Conservation (phyloP, 2,329 filamentous ascomycete genomes). For the Fusarium transvaalense region DNA sequence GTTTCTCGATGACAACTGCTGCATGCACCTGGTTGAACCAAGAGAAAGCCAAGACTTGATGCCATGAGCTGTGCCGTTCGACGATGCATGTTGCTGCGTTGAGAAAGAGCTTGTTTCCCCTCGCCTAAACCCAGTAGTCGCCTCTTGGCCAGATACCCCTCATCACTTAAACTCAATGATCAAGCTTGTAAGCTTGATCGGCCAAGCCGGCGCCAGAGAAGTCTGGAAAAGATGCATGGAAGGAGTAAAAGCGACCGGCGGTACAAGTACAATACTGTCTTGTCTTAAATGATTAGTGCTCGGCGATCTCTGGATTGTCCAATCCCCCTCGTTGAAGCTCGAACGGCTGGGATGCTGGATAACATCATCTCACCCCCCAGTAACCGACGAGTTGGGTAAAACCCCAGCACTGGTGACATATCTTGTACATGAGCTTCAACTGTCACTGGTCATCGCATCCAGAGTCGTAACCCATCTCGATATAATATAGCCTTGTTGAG, state of each 20-base stretch:
- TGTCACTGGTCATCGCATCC: conserved; percentile 32
- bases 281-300: conserved; percentile 3
- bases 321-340: conserved; percentile 23
- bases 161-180: conserved; percentile 12
- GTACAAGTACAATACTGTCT: conserved; percentile 9
- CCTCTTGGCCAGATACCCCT: conserved; percentile 27
- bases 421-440: conserved; percentile 19
- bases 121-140: conserved; percentile 18
- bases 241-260: conserved; percentile 14
- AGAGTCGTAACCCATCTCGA: conserved; percentile 9
- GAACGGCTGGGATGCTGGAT: conserved; percentile 25
- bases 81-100: conserved; percentile 26
- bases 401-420: conserved; percentile 31
- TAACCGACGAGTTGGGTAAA: conserved; percentile 28
- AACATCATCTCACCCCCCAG: conserved; percentile 26
- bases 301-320: conserved; percentile 22
- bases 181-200: conserved; percentile 40
- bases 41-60: conserved; percentile 15
- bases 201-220: conserved; percentile 33
- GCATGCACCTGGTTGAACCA: background rate
- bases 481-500: conserved; percentile 29
- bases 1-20: background rate
- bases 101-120: conserved; percentile 35
- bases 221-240: conserved; percentile 34
- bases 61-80: conserved; percentile 23